A percentile compares a stretch with the other conserved stretches of the same genome.
Conservation (phyloP, 768 basidiomycete species). For the Mycena indigotica region DNA sequence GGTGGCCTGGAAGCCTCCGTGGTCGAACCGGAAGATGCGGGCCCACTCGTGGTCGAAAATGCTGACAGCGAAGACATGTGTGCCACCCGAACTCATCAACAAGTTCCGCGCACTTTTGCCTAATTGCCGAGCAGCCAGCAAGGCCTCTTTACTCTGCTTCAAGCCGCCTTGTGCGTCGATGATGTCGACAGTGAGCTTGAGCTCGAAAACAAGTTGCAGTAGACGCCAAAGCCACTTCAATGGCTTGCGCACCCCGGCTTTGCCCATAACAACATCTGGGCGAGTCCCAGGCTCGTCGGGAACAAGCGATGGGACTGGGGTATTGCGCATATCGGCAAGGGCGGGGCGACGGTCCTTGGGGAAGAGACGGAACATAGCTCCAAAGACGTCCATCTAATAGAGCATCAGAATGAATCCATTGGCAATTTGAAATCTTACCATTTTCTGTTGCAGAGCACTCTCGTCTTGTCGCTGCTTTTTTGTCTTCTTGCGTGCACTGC, state of each 20-base stretch:
- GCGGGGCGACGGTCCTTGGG: no score
- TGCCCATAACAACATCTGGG: neutral
- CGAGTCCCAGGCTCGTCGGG: neutral
- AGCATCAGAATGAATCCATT: neutral
- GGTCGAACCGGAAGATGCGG: neutral
- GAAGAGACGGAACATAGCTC: neutral
- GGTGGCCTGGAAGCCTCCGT: neutral
- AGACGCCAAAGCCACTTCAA: neutral
- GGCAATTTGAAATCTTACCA: neutral
- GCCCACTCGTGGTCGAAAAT: neutral
- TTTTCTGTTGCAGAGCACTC: neutral
- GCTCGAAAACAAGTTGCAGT: neutral
- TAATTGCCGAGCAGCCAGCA: neutral
- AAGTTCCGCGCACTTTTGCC: constrained; percentile 4
- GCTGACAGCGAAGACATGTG: neutral
- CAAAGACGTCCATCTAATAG: neutral
- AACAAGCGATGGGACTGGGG: neutral
- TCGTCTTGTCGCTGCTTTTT: neutral
- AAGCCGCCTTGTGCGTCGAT: neutral
- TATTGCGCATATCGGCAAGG: neutral
- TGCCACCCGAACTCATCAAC: constrained; percentile 1
- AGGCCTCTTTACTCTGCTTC: neutral
- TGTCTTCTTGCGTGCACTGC: no score
- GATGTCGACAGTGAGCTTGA: neutral
- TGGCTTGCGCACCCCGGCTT: neutral